Conservation (phyloP, 2,329 filamentous ascomycete species). For the Coniochaeta ligniaria region DNA sequence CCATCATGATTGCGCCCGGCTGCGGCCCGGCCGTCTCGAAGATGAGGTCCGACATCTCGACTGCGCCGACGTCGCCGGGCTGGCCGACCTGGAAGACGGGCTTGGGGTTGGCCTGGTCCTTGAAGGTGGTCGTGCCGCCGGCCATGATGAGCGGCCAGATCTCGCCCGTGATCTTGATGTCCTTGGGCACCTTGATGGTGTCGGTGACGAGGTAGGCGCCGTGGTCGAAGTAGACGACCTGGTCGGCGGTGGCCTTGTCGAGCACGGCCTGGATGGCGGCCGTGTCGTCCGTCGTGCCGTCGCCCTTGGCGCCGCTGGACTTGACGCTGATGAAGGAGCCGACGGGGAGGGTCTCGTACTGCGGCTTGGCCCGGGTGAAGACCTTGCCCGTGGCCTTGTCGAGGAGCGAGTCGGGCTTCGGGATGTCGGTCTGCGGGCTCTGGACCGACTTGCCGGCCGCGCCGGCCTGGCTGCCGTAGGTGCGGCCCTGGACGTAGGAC, state of each 20-base stretch:
- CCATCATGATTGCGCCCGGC: slow-evolving; percentile 81
- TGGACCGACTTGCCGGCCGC: slow-evolving; percentile 50
- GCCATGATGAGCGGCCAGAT: slow-evolving; percentile 89
- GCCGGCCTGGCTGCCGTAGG: slow-evolving; percentile 48
- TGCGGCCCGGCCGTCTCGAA: slow-evolving; percentile 78
- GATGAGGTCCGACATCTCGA: slow-evolving; percentile 84
- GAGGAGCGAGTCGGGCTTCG: slow-evolving; percentile 63
- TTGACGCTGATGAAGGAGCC: slow-evolving; percentile 78
- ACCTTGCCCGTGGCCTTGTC: slow-evolving; percentile 54
- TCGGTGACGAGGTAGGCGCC: slow-evolving; percentile 65
- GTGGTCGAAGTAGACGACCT: slow-evolving; percentile 69
- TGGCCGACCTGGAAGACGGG: slow-evolving; percentile 83
- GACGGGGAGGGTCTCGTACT: slow-evolving; percentile 66
- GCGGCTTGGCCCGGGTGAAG: slow-evolving; percentile 81
- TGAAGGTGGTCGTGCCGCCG: slow-evolving; percentile 62
- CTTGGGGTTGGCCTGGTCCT: slow-evolving; percentile 66
- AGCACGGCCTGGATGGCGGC: slow-evolving; percentile 74
- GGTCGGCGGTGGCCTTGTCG: slow-evolving; percentile 54
- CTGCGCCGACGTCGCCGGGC: slow-evolving; percentile 65
- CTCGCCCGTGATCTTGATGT: slow-evolving; percentile 84
- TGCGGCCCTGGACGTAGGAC: slow-evolving; percentile 74
- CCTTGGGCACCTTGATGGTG: slow-evolving; percentile 66
- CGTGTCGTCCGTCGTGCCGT: slow-evolving; percentile 83
- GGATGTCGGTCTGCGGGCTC: slow-evolving; percentile 40
- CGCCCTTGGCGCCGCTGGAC: slow-evolving; percentile 74